Conservation (phyloP, 257 asterid species). For the Nyctanthes arbortristis region DNA sequence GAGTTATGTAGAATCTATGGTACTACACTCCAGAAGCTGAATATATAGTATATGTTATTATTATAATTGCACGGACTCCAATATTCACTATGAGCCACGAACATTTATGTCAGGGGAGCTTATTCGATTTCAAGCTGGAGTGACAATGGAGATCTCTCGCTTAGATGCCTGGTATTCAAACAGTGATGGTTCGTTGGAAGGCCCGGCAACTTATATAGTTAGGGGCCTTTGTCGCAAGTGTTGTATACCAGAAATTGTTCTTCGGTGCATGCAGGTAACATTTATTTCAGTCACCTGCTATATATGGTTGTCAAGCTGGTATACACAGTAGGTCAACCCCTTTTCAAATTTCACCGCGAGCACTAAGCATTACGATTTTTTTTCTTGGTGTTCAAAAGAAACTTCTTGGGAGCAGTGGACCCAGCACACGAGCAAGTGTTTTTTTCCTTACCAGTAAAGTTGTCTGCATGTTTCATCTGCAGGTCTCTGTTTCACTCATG, state of each 20-base stretch:
- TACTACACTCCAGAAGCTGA: not conserved
- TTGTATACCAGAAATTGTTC: conserved; percentile 90
- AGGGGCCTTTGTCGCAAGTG: conserved; percentile 97
- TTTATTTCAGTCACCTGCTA: not conserved
- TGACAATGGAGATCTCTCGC: conserved; percentile 86
- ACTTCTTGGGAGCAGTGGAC: not conserved
- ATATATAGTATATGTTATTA: conserved; percentile 14
- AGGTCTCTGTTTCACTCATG: conserved; percentile 82
- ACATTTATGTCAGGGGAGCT: conserved; percentile 70
- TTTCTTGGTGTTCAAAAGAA: not conserved
- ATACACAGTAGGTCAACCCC: not conserved
- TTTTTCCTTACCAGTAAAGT: conserved; percentile 13
- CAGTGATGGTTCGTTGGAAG: conserved; percentile 68
- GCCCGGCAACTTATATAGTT: conserved; percentile 80
- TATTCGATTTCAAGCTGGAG: conserved; percentile 82
- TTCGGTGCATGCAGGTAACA: conserved; percentile 93
- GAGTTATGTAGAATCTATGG: conserved; percentile 12
- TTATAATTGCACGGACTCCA: conserved; percentile 3
- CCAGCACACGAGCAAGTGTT: conserved; percentile 1
- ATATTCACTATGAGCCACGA: conserved; percentile 5
- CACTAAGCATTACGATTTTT: too few species aligned
- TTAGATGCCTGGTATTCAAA: conserved; percentile 96
- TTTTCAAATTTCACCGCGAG: not conserved
- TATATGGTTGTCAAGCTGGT: not conserved
- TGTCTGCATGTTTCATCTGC: conserved; percentile 15